Base-by-base conservation (phyloP, 495 filamentous ascomycete genomes). In the Talaromyces stipitatus region DNA sequence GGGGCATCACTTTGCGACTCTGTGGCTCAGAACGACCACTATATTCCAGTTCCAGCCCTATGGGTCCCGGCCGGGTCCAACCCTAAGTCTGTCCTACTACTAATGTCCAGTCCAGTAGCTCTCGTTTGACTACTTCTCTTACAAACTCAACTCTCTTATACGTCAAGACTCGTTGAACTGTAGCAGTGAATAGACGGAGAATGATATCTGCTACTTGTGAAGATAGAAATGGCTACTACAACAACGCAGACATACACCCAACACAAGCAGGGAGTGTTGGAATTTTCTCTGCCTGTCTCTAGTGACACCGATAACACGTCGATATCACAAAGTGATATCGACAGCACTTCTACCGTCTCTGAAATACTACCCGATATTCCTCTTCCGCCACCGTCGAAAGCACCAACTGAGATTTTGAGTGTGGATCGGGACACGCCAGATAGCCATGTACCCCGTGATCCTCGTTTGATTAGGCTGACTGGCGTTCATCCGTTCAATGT, bases 401-500 rank as follows among this genome's bases (percentile, higher is more conserved):
- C 70, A 30, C 85, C 83, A 12, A 84, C 78, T 43, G 72, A 80
- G 36, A 80, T 95, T 14, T 76, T 96, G 7, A 78, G 84, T 32
- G 64, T 88, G 62, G 92, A 97, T 63, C 75, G 87, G 55, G 85
- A 85, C 36, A 97, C 92, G 0, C 91, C 91, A 12, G 92, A 97
- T 65, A 73, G 70, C 47, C 89, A 94, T 77, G 89, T 96, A n/a
- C 81, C 88, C 12, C 78, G 92, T 59, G 92, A 97, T 72, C 82
- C 90, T 4, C 80, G 92, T 26, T 73, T 97, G 32, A 95, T 97
- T 60, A 79, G 92, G 41, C 74, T 97, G 50, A 97, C 92, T 18
- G 92, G 92, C 36, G 80, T 90, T 32, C 92, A 97, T 72, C 92
- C 92, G 3, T 95, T 95, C 73, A 97, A 97, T 66, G 88, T 92